These are phyloP conservation scores for Heterobasidion annosum DNA, from an alignment of 1,284 basidiomycete genomes.

Conservation along the genomic window DNA sequence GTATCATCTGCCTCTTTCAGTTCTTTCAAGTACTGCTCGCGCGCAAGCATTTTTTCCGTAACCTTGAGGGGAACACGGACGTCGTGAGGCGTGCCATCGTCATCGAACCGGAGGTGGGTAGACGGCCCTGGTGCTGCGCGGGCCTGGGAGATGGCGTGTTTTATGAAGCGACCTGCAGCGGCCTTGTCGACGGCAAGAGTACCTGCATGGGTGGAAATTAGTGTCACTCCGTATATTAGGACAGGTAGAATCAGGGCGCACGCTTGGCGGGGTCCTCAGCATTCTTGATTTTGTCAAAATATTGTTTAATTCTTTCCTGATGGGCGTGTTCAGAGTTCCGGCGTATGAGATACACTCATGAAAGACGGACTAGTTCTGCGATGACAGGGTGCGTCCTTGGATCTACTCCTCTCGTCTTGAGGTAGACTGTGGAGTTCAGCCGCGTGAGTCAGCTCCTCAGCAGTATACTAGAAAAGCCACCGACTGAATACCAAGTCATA, in stretches of 20 bases:
- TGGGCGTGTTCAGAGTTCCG: too few relatives aligned
- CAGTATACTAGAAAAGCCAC: constrained; percentile 15
- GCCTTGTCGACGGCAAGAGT: constrained; percentile 55
- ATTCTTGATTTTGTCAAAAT: constrained; percentile 72
- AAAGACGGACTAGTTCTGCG: constrained; percentile 50
- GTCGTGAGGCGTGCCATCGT: constrained; percentile 6
- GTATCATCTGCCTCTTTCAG: constrained; percentile 31
- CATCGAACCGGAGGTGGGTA: constrained; percentile 15
- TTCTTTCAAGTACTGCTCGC: constrained; percentile 50
- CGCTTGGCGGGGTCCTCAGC: constrained; percentile 61
- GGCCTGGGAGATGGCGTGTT: constrained; percentile 63
- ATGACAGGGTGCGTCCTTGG: constrained; percentile 71
- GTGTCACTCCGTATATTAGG: neutral
- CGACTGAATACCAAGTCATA: constrained; percentile 79
- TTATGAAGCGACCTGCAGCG: constrained; percentile 75
- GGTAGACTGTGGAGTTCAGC: constrained; percentile 44
- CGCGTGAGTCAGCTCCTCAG: too few relatives aligned
- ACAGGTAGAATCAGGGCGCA: constrained; percentile 20
- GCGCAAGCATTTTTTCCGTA: constrained; percentile 61
- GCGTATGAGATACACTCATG: neutral
- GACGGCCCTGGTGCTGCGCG: constrained; percentile 14
- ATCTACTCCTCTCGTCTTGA: constrained; percentile 69
- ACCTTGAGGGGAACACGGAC: constrained; percentile 41
- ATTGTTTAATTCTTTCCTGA: constrained; percentile 65
- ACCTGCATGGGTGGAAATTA: constrained; percentile 22